These are phyloP conservation scores for Isabelozyma gotoi DNA, from an alignment of 805 yeast species.

Conservation along the genomic window DNA sequence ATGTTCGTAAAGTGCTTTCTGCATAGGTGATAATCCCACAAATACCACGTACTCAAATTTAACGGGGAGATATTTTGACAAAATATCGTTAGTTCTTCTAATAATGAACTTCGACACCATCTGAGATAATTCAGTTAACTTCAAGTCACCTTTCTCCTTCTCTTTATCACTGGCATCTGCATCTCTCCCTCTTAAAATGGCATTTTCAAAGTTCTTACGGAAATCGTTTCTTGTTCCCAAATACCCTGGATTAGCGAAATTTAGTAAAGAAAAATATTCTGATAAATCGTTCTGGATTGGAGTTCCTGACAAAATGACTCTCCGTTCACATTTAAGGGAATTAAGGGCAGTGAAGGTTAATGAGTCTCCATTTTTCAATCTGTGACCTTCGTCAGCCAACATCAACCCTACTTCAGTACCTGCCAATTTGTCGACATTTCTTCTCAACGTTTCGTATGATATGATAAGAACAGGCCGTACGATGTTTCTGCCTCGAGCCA, in stretches of 20 bases:
- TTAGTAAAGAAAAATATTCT: slow-evolving; percentile 86
- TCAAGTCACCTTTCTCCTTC: slow-evolving; percentile 62
- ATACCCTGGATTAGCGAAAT: slow-evolving; percentile 92
- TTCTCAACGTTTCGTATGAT: slow-evolving; percentile 88
- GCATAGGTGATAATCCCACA: slow-evolving; percentile 79
- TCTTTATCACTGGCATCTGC: slow-evolving; percentile 85
- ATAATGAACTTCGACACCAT: slow-evolving; percentile 88
- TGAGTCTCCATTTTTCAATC: slow-evolving; percentile 74
- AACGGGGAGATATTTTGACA: slow-evolving; percentile 91
- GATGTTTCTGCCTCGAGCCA: slow-evolving; percentile 81
- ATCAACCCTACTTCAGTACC: slow-evolving; percentile 82
- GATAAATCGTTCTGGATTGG: slow-evolving; percentile 95
- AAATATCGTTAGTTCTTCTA: slow-evolving; percentile 90
- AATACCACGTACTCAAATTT: slow-evolving; percentile 97
- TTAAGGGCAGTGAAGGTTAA: slow-evolving; percentile 85
- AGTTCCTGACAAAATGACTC: slow-evolving; percentile 93
- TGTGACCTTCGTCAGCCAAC: slow-evolving; percentile 55
- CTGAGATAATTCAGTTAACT: slow-evolving; percentile 66
- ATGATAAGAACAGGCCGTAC: slow-evolving; percentile 93
- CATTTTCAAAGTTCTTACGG: slow-evolving; percentile 77
- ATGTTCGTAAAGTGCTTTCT: slow-evolving; percentile 64
- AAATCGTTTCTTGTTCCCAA: slow-evolving; percentile 84
- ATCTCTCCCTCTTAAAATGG: slow-evolving; percentile 83
- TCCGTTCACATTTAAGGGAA: slow-evolving; percentile 77
- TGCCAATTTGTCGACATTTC: slow-evolving; percentile 74